Evolutionary conservation across 2,329 filamentous ascomycete species (phyloP), one percentile per base, ranked within the genome.

Genomic region (Didymella exigua): DNA sequence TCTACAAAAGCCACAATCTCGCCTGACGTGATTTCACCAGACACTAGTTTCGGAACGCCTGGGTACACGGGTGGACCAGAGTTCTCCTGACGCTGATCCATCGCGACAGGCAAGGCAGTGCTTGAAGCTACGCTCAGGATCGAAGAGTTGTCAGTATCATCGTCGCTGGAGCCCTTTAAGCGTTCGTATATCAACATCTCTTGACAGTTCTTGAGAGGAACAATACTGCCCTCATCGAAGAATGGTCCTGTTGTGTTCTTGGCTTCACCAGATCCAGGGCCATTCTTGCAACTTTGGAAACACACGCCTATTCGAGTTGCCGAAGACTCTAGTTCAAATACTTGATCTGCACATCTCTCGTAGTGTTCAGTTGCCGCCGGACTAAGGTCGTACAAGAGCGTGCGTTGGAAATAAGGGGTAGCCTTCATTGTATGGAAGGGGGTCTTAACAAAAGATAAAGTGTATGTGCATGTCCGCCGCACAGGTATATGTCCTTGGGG

Each of bases 1-100:
- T 34, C 38, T 5, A 52, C 40, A 9, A 54, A 54, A n/a, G 2
- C 7, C n/a, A 36, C 36, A 7, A 53, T 41, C 2, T 53, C 43
- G 6, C 5, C 4, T 0, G n/a, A 13, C 5, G 3, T 10, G 7
- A 53, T 11, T n/a, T 23, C 10, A 8, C 6, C 4, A 2, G 18
- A 18, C 1, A 4, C 10, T 6, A 52, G 14, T 10, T 23, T 44
- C 3, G 41, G 33, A 5, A 13, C 19, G 4, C 49, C 49, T 11
- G 49, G 49, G 5, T 52, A 45, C 19, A 34, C 6, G 0, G 49
- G 49, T 3, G 49, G 49, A 1, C 16, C 27, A 1, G 27, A 33
- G 5, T 21, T 21, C 3, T n/a, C 34, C 34, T 38, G 49, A 33
- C 41, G 27, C 13, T 52, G 41, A 11, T 52, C 41, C 27, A 45